Base-by-base conservation (phyloP, 1,139 yeast species). In the Lodderomyces theae region DNA sequence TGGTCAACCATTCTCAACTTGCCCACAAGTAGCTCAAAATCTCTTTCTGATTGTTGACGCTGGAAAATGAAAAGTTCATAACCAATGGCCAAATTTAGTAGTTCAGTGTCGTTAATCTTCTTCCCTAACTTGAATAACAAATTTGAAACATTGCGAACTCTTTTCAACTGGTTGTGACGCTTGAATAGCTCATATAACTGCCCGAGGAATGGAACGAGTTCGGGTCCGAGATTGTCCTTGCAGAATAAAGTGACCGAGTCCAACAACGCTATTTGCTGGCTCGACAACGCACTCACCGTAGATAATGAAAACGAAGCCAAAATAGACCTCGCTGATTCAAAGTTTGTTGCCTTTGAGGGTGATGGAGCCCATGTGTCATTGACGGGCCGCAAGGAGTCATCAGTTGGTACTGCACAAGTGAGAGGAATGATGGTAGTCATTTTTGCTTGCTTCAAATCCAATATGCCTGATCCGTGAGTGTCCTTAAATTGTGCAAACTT, bases 131-230 rank as follows among this genome's bases (percentile, higher is more conserved):
- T 57, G 42, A 42, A 60, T 23, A 54, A 44, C 4, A 64, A 38
- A 43, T 60, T 58, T 4, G 69, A 58, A 4, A 64, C 37, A 43
- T 63, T 63, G 40, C 63, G 51, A 8, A 66, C 52, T 37, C 72
- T 48, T 41, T 61, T 64, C 7, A 40, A 34, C 39, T 63, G 63
- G 8, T 51, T 51, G 44, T 54, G 58, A 17, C 50, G 46, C 11
- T 45, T 42, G 31, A 49, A 52, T 6, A 54, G 46, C 3, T 25
- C 26, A 42, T 40, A 56, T 23, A 49, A 32, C 12, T 35, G 50
- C 19, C 41, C 16, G 37, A 46, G 44, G 18, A 42, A 34, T 16
- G 36, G 28, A 9, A 44, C 32, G 19, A 37, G 26, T 9, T 31
- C 21, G 19, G 39, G 35, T 24, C 28, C 21, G 3, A 45, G 32